These are phyloP conservation scores for Penicillium sclerotigenum DNA, from an alignment of 2,329 filamentous ascomycete species.

Conservation along the genomic window DNA sequence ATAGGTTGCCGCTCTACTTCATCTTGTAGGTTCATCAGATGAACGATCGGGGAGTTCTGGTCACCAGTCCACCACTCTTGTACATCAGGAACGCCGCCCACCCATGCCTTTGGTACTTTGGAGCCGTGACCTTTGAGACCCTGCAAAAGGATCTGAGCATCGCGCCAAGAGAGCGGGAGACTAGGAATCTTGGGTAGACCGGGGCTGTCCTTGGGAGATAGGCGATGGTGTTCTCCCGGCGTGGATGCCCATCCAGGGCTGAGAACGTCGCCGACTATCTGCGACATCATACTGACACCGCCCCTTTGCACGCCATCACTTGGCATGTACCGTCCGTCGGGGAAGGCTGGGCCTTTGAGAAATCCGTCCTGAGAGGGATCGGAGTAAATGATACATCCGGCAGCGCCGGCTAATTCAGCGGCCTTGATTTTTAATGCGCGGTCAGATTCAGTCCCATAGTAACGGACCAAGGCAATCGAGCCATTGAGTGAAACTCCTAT, in stretches of 20 bases:
- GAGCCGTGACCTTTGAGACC: constrained; percentile 72
- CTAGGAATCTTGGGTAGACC: constrained; percentile 83
- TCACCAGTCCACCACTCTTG: constrained; percentile 83
- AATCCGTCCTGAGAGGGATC: constrained; percentile 86
- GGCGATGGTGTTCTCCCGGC: constrained; percentile 53
- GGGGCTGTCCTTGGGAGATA: constrained; percentile 66
- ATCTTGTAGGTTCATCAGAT: constrained; percentile 81
- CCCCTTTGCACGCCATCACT: constrained; percentile 79
- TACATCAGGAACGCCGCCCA: constrained; percentile 71
- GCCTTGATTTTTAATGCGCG: constrained; percentile 81
- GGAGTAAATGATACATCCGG: constrained; percentile 86
- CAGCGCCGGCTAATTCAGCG: constrained; percentile 80
- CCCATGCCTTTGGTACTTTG: constrained; percentile 67
- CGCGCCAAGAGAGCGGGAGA: constrained; percentile 82
- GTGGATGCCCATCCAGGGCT: constrained; percentile 75
- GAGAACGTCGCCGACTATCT: constrained; percentile 85
- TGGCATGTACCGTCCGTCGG: constrained; percentile 76
- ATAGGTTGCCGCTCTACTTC: constrained; percentile 78
- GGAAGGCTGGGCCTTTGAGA: constrained; percentile 66
- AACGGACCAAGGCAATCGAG: constrained; percentile 78
- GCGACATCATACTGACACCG: constrained; percentile 74
- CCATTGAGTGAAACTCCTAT: constrained; percentile 71
- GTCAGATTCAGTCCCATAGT: constrained; percentile 71
- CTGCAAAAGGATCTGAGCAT: constrained; percentile 76
- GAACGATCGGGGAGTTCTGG: constrained; percentile 69